phyloP scores from a whole-genome alignment of 2,329 filamentous ascomycete genomes.

The Verticillium nonalfalfae region DNA sequence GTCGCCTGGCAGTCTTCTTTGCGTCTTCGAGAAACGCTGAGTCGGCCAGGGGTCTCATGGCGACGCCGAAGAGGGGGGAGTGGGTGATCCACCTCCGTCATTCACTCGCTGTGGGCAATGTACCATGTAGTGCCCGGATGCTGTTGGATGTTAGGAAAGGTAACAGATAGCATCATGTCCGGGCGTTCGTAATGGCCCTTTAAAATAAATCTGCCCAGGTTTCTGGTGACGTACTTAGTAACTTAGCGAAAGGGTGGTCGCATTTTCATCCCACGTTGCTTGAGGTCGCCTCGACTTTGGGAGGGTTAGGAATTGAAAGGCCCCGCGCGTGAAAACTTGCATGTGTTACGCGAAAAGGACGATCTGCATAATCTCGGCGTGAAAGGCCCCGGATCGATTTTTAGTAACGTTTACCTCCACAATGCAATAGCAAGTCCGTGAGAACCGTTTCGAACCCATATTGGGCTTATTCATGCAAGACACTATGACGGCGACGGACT shows the following conservation, averaged over 20 bases:
- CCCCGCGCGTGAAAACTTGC: neutral
- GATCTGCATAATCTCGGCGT: neutral
- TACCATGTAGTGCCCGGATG: neutral
- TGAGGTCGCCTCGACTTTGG: no score
- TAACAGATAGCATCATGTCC: no score
- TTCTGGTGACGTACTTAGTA: no score
- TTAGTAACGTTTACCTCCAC: neutral
- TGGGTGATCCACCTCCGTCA: neutral
- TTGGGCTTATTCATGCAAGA: neutral
- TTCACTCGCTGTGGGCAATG: neutral
- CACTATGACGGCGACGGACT: neutral
- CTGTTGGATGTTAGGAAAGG: neutral
- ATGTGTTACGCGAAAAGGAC: neutral
- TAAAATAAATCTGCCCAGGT: no score
- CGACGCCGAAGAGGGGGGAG: neutral
- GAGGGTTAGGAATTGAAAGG: no score
- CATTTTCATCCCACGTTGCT: no score
- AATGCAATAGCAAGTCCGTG: neutral
- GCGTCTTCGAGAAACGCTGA: neutral
- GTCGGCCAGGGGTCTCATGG: neutral
- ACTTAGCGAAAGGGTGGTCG: neutral
- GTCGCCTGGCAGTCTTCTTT: neutral
- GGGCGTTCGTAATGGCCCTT: no score
- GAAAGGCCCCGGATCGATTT: neutral
- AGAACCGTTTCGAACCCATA: neutral